Evolutionary conservation across 371 early-diverging fungal genomes (phyloP).

Genomic region (Rhizopus delemar): DNA sequence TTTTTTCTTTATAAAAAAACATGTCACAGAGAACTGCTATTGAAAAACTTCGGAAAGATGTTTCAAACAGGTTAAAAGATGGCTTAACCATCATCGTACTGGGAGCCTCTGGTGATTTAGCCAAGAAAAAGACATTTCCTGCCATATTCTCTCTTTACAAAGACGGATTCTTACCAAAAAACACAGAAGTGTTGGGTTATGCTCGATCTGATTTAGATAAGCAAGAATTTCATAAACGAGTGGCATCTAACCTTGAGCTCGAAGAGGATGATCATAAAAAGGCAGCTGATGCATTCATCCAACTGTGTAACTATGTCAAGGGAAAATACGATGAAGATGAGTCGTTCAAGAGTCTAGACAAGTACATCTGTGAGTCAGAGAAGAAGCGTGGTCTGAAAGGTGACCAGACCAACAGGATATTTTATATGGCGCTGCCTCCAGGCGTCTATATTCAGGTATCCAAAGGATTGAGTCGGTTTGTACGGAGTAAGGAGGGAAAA

Average conservation of each 20-base stretch:
- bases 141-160: constrained; percentile 88
- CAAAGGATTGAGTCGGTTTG: constrained; percentile 65
- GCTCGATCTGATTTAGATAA: constrained; percentile 86
- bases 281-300: constrained; percentile 66
- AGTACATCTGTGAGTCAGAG: constrained; percentile 60
- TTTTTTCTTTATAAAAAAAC: not conserved
- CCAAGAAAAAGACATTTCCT: constrained; percentile 98
- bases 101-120: constrained; percentile 94
- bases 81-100: constrained; percentile 60
- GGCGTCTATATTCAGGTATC: constrained; percentile 89
- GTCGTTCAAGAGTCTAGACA: constrained; percentile 67
- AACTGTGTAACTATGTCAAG: constrained; percentile 71
- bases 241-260: constrained; percentile 68
- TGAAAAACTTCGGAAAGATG: constrained; percentile 24
- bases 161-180: constrained; percentile 72
- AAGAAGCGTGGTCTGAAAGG: constrained; percentile 35
- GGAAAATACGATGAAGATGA: constrained; percentile 91
- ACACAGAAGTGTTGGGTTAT: constrained; percentile 89
- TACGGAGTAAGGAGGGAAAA: constrained; percentile 56
- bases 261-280: constrained; percentile 53
- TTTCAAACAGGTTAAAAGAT: constrained; percentile 24
- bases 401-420: constrained; percentile 67
- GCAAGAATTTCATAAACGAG: constrained; percentile 73
- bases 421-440: constrained; percentile 99
- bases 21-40: constrained; percentile 1